These are phyloP conservation scores for Furcasterigmium sp. DNA, from an alignment of 2,329 filamentous ascomycete species.

Conservation along the genomic window DNA sequence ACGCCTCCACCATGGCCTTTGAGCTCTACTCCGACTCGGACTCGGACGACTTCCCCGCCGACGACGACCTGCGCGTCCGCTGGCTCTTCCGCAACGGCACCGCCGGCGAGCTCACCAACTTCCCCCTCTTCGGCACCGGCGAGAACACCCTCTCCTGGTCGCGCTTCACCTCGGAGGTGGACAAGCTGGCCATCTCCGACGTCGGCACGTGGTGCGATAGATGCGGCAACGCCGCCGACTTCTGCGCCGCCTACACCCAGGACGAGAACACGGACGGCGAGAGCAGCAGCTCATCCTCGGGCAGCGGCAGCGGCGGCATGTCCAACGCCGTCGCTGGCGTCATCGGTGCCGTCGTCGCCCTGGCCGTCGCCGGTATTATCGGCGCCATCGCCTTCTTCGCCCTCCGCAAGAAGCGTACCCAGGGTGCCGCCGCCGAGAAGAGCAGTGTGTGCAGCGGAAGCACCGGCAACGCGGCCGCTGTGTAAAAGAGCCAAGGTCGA, in stretches of 20 bases:
- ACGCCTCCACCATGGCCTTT: slow-evolving; percentile 29
- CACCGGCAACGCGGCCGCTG: background rate
- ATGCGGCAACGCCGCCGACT: slow-evolving; percentile 18
- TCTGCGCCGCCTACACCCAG: slow-evolving; percentile 24
- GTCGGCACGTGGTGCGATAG: slow-evolving; percentile 23
- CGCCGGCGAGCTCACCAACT: slow-evolving; percentile 18
- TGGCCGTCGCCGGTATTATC: slow-evolving; percentile 18
- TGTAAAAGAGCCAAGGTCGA: background rate
- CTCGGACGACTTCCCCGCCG: slow-evolving; percentile 18
- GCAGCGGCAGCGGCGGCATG: slow-evolving; percentile 15
- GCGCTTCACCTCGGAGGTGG: slow-evolving; percentile 20
- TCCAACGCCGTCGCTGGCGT: slow-evolving; percentile 27
- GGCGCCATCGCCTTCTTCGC: slow-evolving; percentile 5
- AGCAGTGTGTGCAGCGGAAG: background rate
- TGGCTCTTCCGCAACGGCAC: slow-evolving; percentile 30
- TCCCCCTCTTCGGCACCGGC: slow-evolving; percentile 22
- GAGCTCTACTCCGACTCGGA: slow-evolving; percentile 23
- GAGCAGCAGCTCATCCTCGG: background rate
- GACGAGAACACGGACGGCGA: slow-evolving; percentile 8
- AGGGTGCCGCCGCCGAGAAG: background rate
- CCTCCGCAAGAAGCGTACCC: slow-evolving; percentile 1
- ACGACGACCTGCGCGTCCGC: slow-evolving; percentile 22
- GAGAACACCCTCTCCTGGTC: slow-evolving; percentile 22
- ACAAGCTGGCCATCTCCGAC: slow-evolving; percentile 19
- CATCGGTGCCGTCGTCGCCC: slow-evolving; percentile 25